Evolutionary conservation across 1,284 basidiomycete species (phyloP).

Genomic region (Fereydounia khargensis): DNA sequence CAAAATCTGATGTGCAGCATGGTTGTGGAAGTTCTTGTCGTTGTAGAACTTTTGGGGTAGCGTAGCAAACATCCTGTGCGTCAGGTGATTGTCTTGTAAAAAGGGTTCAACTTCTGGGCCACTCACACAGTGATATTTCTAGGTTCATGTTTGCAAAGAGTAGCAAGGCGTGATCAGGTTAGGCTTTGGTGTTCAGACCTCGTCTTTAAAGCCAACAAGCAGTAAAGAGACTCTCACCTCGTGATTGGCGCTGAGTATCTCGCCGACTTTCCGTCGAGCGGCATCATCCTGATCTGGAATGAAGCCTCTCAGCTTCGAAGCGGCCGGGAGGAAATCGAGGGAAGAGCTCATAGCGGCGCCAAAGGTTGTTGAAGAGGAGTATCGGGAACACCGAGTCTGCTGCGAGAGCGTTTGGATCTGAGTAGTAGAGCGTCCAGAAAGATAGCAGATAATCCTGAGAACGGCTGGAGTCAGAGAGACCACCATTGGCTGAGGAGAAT

Average conservation of each 20-base stretch:
- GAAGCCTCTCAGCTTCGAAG: too few relatives aligned
- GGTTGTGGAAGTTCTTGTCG: slow-evolving; percentile 33
- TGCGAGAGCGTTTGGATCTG: too few relatives aligned
- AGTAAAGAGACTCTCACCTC: background rate
- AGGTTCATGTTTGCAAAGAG: background rate
- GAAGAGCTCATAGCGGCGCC: too few relatives aligned
- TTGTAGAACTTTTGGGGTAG: slow-evolving; percentile 27
- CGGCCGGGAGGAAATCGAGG: too few relatives aligned
- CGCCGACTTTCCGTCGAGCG: background rate
- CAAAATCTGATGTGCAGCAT: slow-evolving; percentile 26
- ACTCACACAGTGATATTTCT: background rate
- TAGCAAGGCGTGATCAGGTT: background rate
- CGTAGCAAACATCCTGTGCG: background rate
- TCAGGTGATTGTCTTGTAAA: background rate
- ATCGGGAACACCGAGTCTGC: too few relatives aligned
- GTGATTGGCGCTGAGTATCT: background rate
- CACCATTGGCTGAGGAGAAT: too few relatives aligned
- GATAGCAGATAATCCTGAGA: too few relatives aligned
- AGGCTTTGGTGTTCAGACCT: background rate
- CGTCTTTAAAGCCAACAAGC: background rate
- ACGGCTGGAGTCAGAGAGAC: too few relatives aligned
- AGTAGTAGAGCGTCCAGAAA: too few relatives aligned
- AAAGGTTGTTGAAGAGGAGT: too few relatives aligned
- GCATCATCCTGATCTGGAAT: too few relatives aligned
- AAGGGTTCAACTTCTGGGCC: background rate